Conservation (phyloP, 306 rosid species). For the Glycyrrhiza uralensis region DNA sequence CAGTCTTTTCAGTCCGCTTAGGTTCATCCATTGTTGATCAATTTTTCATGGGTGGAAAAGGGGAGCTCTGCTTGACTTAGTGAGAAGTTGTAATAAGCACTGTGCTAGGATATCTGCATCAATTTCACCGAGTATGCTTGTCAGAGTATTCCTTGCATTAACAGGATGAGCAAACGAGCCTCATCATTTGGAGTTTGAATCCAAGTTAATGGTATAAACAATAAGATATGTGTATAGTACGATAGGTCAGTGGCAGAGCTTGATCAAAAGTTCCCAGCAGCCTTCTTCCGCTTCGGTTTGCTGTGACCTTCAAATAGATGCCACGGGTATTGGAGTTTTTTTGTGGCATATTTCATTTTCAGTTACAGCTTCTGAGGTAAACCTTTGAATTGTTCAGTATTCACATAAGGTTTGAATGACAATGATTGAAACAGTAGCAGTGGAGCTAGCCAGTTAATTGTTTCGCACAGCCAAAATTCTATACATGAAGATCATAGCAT, state of each 20-base stretch:
- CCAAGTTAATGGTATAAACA: background rate
- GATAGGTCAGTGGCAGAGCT: background rate
- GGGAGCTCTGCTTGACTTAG: background rate
- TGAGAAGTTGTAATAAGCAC: background rate
- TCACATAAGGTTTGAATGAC: background rate
- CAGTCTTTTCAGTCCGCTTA: background rate
- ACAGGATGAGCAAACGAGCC: background rate
- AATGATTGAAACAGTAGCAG: background rate
- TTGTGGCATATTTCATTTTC: slow-evolving; percentile 5
- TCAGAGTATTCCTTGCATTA: background rate
- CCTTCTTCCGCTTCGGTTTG: background rate
- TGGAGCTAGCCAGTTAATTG: background rate
- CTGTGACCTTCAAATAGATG: background rate
- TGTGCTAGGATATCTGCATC: background rate
- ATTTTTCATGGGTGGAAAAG: background rate
- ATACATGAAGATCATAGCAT: background rate
- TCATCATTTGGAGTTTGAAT: background rate
- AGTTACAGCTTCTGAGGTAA: background rate
- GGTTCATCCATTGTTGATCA: background rate
- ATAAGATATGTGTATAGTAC: background rate
- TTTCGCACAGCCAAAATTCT: background rate
- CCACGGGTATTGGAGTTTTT: background rate
- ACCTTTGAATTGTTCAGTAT: background rate
- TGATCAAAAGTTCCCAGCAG: background rate
- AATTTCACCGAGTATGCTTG: background rate